Base-by-base conservation (phyloP, 345 rosid genomes). In the Gossypium rotundifolium region DNA sequence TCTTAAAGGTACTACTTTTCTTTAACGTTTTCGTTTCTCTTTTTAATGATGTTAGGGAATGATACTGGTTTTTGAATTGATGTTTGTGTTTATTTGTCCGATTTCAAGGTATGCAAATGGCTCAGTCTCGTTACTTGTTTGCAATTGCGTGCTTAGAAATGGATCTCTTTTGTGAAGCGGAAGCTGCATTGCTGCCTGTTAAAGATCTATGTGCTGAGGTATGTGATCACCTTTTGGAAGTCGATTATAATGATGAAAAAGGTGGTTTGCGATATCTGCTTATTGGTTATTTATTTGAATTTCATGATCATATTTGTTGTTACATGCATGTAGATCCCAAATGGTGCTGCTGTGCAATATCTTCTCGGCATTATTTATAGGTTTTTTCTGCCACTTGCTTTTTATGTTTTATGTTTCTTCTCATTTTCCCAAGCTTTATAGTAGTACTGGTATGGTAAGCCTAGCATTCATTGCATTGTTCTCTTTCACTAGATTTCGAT, bases 281-380 rank as follows among this genome's bases (percentile, higher is more conserved):
- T 53, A 22, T n/a, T 65, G 70, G 8, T 20, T 53, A 9, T 53
- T 71, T 40, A 2, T 70, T 53, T 4, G 11, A 33, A 27, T 70
- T 25, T 49, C 68, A 46, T 71, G 57, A 33, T 74, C 33, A 2
- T 25, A 25, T 38, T 78, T 65, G 45, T 68, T 72, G 73, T 18
- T 71, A 61, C 69, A 17, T 74, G 77, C 60, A 62, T 76, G 79
- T 70, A 94, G 97, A 82, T 90, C 73, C 92, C 95, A 65, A 89
- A 92, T 78, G 93, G 97, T 76, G 97, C 97, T 67, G 93, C 97
- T 67, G 97, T 96, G 74, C 93, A 94, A 81, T 92, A 87, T 80
- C 95, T 94, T 76, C 97, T 94, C 77, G 97, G 97, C 74, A 92
- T 92, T 80, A 85, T 92, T 27, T 88, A 89, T 84, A 92, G 98